Evolutionary conservation across 768 basidiomycete species (phyloP).

Genomic region (Coprinopsis sp.): DNA sequence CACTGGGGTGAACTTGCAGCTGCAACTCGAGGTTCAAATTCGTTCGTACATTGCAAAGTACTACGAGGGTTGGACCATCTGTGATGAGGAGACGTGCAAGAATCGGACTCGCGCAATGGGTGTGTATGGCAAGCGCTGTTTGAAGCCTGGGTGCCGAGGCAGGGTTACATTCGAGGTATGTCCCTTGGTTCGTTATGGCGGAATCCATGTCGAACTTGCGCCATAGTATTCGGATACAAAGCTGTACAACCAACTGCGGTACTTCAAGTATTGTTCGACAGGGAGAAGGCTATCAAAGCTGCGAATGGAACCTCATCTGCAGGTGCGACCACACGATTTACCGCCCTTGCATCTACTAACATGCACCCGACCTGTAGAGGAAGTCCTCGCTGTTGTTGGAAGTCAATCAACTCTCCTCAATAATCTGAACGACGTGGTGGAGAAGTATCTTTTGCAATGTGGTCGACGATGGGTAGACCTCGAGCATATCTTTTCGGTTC

Average conservation of each 20-base stretch:
- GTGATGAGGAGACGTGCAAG: constrained; percentile 82
- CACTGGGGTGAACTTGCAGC: constrained; percentile 57
- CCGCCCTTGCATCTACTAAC: neutral
- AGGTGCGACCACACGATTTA: constrained; percentile 26
- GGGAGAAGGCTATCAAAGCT: constrained; percentile 52
- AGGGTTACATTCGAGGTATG: constrained; percentile 71
- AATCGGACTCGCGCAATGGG: constrained; percentile 90
- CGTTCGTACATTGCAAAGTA: constrained; percentile 71
- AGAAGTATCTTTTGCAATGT: constrained; percentile 81
- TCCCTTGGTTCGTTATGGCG: constrained; percentile 3
- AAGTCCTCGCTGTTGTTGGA: constrained; percentile 43
- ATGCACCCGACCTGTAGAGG: constrained; percentile 30
- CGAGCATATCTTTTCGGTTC: constrained; percentile 71
- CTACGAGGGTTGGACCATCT: constrained; percentile 86
- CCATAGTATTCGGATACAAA: constrained; percentile 75
- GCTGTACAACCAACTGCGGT: constrained; percentile 88
- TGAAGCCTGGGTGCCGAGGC: constrained; percentile 65
- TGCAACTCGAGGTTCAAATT: constrained; percentile 86
- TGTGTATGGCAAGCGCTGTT: constrained; percentile 82
- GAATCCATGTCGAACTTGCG: constrained; percentile 3
- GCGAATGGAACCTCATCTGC: constrained; percentile 41
- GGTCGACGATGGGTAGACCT: constrained; percentile 91
- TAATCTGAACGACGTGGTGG: constrained; percentile 51
- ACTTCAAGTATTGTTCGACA: constrained; percentile 77
- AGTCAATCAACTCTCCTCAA: constrained; percentile 50